A percentile compares a stretch with the other conserved stretches of the same genome.
phyloP scores from a whole-genome alignment of 2,329 filamentous ascomycete species.

The Penicillium aurantiogriseum region DNA sequence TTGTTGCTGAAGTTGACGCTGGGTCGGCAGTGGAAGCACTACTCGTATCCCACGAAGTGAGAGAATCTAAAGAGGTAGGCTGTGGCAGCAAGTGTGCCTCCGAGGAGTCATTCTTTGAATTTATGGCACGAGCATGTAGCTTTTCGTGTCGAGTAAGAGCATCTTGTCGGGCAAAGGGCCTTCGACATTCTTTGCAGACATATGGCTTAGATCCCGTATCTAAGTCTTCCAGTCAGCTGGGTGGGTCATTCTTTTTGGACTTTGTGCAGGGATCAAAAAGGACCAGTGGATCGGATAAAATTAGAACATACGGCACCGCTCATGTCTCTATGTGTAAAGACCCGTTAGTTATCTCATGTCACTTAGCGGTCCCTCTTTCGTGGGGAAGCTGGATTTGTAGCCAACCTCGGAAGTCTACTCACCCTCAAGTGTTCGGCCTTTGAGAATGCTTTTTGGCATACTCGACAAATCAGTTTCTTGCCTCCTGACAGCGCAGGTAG shows the following conservation, averaged over 20 bases:
- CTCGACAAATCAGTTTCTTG: too few species aligned
- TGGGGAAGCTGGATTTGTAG: constrained; percentile 7
- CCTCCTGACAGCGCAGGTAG: too few species aligned
- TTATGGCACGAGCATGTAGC: constrained; percentile 36
- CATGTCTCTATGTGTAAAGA: constrained; percentile 38
- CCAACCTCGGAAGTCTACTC: constrained; percentile 10
- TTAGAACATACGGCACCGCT: constrained; percentile 41
- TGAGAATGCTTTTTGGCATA: constrained; percentile 44
- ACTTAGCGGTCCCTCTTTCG: constrained; percentile 8
- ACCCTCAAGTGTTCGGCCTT: constrained; percentile 45
- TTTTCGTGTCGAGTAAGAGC: constrained; percentile 47
- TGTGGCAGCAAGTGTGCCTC: constrained; percentile 12
- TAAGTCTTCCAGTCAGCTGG: constrained; percentile 26
- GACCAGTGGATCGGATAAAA: background rate
- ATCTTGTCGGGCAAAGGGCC: constrained; percentile 46
- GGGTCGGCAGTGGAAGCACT: constrained; percentile 20
- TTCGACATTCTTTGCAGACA: constrained; percentile 41
- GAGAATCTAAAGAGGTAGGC: constrained; percentile 21
- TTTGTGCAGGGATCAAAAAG: too few species aligned
- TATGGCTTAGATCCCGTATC: constrained; percentile 46
- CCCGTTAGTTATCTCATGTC: constrained; percentile 7
- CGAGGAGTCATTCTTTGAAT: constrained; percentile 20
- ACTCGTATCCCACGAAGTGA: constrained; percentile 27
- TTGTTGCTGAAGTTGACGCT: constrained; percentile 20
- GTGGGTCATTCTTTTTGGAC: background rate